These are phyloP conservation scores for Quercus lobata DNA, from an alignment of 331 rosid genomes.

Conservation along the genomic window DNA sequence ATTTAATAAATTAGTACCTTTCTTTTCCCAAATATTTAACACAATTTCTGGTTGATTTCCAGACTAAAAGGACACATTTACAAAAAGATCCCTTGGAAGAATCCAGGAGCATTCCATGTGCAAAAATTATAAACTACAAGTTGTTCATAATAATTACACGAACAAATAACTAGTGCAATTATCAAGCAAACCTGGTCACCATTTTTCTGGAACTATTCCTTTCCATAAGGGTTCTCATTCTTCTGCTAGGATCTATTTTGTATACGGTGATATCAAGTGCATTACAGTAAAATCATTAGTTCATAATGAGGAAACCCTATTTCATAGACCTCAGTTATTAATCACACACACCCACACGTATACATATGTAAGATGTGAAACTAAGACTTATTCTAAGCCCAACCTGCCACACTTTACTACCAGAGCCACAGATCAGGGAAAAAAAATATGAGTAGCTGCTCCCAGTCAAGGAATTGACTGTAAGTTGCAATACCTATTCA, in stretches of 20 bases:
- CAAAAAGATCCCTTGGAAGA: not conserved
- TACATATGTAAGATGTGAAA: not conserved
- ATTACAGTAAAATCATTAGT: not conserved
- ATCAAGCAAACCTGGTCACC: not conserved
- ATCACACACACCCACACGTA: not conserved
- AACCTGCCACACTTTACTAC: not conserved
- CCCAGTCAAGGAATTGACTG: slow-evolving; percentile 3
- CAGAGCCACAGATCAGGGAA: not conserved
- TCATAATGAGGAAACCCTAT: not conserved
- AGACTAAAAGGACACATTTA: not conserved
- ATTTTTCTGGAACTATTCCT: not conserved
- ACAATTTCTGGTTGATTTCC: not conserved
- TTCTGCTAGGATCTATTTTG: not conserved
- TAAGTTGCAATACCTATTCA: slow-evolving; percentile 56
- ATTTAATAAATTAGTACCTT: too few species aligned
- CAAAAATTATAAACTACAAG: not conserved
- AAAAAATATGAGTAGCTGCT: slow-evolving; percentile 2
- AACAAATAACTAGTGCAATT: not conserved
- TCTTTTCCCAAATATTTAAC: too few species aligned
- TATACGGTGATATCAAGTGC: not conserved
- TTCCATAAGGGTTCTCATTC: not conserved
- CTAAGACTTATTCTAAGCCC: not conserved
- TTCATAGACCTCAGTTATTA: not conserved
- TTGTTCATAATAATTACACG: not conserved
- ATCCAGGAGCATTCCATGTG: not conserved